phyloP scores from a whole-genome alignment of 2,329 filamentous ascomycete genomes.

The Macroventuria anomochaeta region DNA sequence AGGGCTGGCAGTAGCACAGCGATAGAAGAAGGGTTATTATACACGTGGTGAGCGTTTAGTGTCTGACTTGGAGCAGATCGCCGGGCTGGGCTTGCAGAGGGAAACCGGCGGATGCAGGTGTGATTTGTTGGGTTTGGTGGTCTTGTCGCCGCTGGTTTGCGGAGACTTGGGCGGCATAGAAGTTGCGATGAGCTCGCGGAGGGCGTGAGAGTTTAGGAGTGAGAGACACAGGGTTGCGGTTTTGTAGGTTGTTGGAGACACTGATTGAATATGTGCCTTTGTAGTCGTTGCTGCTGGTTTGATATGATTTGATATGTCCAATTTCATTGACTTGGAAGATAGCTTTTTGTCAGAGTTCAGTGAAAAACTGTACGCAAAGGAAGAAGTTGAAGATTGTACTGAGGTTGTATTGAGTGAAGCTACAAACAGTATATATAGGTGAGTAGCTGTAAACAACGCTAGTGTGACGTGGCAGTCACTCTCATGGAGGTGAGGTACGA shows the following conservation, averaged over 20 bases:
- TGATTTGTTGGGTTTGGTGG: neutral
- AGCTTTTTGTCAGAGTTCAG: too few relatives aligned
- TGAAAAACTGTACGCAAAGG: too few relatives aligned
- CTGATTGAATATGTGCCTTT: neutral
- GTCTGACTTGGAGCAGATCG: neutral
- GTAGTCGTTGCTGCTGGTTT: neutral
- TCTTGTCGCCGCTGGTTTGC: neutral
- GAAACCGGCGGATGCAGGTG: neutral
- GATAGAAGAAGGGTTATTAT: neutral
- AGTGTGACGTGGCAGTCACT: too few relatives aligned
- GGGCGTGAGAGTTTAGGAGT: neutral
- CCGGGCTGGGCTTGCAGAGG: neutral
- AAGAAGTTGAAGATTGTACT: too few relatives aligned
- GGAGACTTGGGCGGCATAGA: constrained; percentile 1
- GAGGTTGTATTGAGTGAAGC: too few relatives aligned
- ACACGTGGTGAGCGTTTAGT: neutral
- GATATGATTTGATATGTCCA: neutral
- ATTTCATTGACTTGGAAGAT: neutral
- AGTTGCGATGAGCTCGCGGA: neutral
- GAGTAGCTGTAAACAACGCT: too few relatives aligned
- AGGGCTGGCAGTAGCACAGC: neutral
- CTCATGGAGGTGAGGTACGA: too few relatives aligned
- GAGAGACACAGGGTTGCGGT: neutral
- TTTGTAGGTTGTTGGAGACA: neutral
- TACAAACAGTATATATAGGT: too few relatives aligned